phyloP scores from a whole-genome alignment of 306 rosid species.

The Astragalus membranaceus region DNA sequence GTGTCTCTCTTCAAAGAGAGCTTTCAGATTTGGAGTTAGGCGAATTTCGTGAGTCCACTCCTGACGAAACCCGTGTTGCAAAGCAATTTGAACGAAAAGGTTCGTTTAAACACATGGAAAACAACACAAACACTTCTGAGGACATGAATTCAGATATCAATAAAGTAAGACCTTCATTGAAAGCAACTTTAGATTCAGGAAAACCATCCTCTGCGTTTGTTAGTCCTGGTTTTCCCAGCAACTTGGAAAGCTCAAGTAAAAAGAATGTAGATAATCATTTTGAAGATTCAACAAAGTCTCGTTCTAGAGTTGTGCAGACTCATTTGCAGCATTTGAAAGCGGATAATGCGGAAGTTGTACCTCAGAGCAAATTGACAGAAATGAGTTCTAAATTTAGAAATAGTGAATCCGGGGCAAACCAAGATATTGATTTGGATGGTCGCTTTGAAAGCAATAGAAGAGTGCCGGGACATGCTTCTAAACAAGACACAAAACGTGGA shows the following conservation, averaged over 20 bases:
- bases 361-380: too few species aligned
- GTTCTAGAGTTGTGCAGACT: too few species aligned
- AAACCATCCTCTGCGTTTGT: slow-evolving; percentile 38
- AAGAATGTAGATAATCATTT: too few species aligned
- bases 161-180: slow-evolving; percentile 49
- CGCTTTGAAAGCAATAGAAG: too few species aligned
- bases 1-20: slow-evolving; percentile 74
- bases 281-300: too few species aligned
- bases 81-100: slow-evolving; percentile 72
- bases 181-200: slow-evolving; percentile 45
- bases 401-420: too few species aligned
- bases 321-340: too few species aligned
- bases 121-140: slow-evolving; percentile 44
- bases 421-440: too few species aligned
- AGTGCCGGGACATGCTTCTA: too few species aligned
- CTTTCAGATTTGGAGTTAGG: slow-evolving; percentile 92
- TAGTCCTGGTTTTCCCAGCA: slow-evolving; percentile 24
- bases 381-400: too few species aligned
- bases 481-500: too few species aligned
- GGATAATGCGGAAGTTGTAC: too few species aligned
- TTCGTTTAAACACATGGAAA: slow-evolving; percentile 62
- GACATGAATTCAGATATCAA: slow-evolving; percentile 45
- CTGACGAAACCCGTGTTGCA: slow-evolving; percentile 51
- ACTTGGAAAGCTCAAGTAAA: slow-evolving; percentile 28
- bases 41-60: slow-evolving; percentile 84